Evolutionary conservation across 2,329 filamentous ascomycete genomes (phyloP), one percentile per base, ranked within the genome.

Genomic region (Dendrostoma leiphaemia): DNA sequence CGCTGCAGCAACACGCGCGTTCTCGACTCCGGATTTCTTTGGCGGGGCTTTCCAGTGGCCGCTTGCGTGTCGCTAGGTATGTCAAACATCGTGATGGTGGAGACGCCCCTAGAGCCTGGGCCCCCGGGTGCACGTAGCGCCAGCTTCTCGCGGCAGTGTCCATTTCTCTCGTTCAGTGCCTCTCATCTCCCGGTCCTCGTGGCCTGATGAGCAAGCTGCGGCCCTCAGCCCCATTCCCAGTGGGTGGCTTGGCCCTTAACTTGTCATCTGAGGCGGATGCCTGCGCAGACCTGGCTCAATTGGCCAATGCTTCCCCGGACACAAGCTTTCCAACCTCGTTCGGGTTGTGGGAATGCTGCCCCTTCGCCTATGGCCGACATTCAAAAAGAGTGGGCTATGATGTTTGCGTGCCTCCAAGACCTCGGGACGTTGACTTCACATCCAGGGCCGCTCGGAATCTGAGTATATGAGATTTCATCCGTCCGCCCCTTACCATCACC

Each of bases 311-410:
- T 48, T 24, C 40, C 26, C 8, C 28, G 23, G 24, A 13, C 7
- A 38, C 17, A 21, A 26, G 17, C 26, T 12, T 17, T 43, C 38
- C 50, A 53, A 49, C 49, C 17, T 53, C 29, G 19, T 53, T 53
- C 54, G 37, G 26, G 21, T 15, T 37, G 46, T 51, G 40, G 32
- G 43, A 23, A 35, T 19, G 49, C 26, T 12, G 40, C 32, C 54
- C 31, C 38, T 46, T 48, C 49, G 38, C 40, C 15, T 41, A 26
- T 52, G 51, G 38, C 51, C 49, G 49, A 48, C 10, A 53, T 49
- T 31, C 37, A 31, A 37, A 32, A 41, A 31, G 47, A 45, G 54
- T 56, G 54, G 54, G 54, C 54, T 53, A 38, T 56, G 54, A 40
- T 40, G 49, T 12, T 4, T 28, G 19, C 13, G n/a, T 31, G 24